Evolutionary conservation across 345 rosid genomes (phyloP).

Genomic region (Punica granatum): DNA sequence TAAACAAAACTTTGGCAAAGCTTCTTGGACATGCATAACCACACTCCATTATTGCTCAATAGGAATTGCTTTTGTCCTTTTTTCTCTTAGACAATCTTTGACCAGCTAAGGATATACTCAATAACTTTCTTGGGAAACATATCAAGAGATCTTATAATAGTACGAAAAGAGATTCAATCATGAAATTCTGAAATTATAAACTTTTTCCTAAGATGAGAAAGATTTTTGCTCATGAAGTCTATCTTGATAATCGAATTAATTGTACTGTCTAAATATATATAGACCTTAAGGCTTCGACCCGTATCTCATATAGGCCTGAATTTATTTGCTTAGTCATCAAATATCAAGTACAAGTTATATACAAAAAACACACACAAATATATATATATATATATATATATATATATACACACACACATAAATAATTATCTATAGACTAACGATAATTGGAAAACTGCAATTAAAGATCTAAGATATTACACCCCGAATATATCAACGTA

Average conservation of each 20-base stretch:
- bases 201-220: not conserved
- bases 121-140: not conserved
- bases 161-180: conserved; percentile 1
- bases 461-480: not conserved
- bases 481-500: not conserved
- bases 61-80: not conserved
- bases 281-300: too few species aligned
- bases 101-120: not conserved
- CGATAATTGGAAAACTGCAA: not conserved
- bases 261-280: not conserved
- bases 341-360: too few species aligned
- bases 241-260: too few species aligned
- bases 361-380: too few species aligned
- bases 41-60: not conserved
- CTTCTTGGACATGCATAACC: not conserved
- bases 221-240: not conserved
- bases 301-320: too few species aligned
- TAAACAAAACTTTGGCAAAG: not conserved
- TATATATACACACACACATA: too few species aligned
- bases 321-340: not conserved
- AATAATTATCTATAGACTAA: too few species aligned
- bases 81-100: not conserved
- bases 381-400: too few species aligned
- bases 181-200: not conserved
- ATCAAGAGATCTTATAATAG: not conserved